Conservation (phyloP, 2,329 filamentous ascomycete species). For the Xylaria sp. region DNA sequence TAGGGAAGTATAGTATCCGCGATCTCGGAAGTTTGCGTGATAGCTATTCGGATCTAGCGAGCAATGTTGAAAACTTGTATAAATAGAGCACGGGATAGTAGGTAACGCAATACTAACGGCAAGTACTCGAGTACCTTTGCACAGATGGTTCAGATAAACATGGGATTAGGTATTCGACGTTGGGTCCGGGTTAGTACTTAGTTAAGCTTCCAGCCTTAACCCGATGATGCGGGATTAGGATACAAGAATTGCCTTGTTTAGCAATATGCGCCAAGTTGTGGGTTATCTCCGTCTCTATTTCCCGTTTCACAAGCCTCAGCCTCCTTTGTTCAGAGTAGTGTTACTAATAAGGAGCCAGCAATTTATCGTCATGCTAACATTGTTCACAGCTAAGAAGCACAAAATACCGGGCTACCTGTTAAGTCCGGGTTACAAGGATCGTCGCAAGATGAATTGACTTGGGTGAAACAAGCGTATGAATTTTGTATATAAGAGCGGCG, state of each 20-base stretch:
- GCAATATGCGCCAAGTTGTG: background rate
- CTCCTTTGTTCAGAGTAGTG: background rate
- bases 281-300: conserved; percentile 4
- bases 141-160: background rate
- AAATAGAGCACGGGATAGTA: background rate
- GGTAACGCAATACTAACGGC: background rate
- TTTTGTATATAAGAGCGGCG: conserved; percentile 11
- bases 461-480: background rate
- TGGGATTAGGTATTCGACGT: background rate
- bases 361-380: background rate
- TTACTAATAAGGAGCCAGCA: background rate
- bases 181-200: conserved; percentile 2
- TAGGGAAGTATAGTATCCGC: background rate
- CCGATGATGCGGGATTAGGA: background rate
- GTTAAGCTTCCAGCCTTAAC: background rate
- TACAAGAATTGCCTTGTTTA: background rate
- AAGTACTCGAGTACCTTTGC: background rate
- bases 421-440: background rate
- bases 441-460: background rate
- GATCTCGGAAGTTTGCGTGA: background rate
- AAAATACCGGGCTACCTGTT: background rate
- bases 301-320: background rate
- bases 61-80: background rate
- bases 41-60: background rate
- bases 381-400: background rate